phyloP scores from a whole-genome alignment of 345 rosid species.

The Pistacia integerrima region DNA sequence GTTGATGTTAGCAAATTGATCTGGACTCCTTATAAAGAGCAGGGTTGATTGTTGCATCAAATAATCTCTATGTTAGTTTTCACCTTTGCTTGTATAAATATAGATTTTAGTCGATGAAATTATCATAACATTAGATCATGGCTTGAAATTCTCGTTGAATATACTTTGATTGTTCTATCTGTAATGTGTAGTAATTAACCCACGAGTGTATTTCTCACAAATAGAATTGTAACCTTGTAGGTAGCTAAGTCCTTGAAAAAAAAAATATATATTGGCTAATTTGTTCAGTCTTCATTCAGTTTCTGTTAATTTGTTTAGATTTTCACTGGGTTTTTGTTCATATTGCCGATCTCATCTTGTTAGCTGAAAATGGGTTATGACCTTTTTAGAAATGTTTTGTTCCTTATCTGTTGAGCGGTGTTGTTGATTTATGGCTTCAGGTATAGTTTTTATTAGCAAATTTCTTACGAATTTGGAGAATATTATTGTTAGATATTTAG shows the following conservation, averaged over 20 bases:
- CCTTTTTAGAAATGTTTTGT: no score
- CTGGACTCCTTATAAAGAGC: constrained; percentile 99
- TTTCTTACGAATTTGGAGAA: no score
- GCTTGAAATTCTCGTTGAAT: no score
- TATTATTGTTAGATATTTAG: no score
- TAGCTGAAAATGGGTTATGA: no score
- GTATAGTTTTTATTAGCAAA: no score
- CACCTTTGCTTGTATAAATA: constrained; percentile 23
- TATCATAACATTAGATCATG: neutral
- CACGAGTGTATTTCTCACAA: neutral
- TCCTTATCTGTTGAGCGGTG: no score
- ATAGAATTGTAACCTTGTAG: neutral
- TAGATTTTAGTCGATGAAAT: constrained; percentile 19
- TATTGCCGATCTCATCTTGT: neutral
- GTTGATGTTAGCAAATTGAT: constrained; percentile 96
- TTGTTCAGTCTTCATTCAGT: neutral
- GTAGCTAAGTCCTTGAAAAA: no score
- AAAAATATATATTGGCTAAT: neutral
- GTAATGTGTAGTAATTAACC: constrained; percentile 2
- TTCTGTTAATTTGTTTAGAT: neutral
- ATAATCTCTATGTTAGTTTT: neutral
- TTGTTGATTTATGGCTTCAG: no score
- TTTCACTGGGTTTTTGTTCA: neutral
- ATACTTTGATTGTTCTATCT: neutral
- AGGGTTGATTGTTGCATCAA: constrained; percentile 43